Conservation (phyloP, 148 eudicot genomes). For the Spergularia marina region DNA sequence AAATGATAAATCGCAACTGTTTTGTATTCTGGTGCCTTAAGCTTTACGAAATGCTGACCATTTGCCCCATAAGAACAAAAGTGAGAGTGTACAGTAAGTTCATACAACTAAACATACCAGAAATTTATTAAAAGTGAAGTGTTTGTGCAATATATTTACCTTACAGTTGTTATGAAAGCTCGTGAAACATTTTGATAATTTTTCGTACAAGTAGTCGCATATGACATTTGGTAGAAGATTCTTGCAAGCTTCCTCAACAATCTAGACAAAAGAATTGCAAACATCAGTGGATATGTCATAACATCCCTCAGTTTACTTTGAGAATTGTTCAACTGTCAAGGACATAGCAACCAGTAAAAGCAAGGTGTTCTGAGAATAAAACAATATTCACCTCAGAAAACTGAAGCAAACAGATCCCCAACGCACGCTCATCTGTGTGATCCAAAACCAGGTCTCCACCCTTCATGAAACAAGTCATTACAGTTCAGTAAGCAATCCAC, state of each 20-base stretch:
- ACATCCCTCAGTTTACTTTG: background rate
- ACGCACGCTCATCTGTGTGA: constrained; percentile 50
- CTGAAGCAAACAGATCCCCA: constrained; percentile 65
- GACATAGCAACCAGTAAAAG: background rate
- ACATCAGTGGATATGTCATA: background rate
- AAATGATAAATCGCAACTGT: no score
- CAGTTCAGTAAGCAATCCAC: no score
- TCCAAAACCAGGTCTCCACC: constrained; percentile 39
- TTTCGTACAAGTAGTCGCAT: constrained; percentile 64
- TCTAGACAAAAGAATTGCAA: constrained; percentile 29
- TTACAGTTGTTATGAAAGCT: constrained; percentile 56
- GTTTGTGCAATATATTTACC: constrained; percentile 31
- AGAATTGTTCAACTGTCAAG: background rate
- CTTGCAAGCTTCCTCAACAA: constrained; percentile 67
- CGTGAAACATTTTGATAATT: constrained; percentile 52
- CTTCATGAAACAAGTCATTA: constrained; percentile 27
- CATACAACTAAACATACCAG: no score
- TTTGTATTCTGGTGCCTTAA: no score
- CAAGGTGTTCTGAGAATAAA: background rate
- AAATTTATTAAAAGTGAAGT: background rate
- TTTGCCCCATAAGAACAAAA: no score
- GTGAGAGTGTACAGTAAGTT: no score
- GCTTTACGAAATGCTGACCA: no score
- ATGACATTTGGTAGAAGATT: constrained; percentile 61
- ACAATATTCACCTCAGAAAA: constrained; percentile 63